Base-by-base conservation (phyloP, 495 filamentous ascomycete species). In the Trichocladium antarcticum region DNA sequence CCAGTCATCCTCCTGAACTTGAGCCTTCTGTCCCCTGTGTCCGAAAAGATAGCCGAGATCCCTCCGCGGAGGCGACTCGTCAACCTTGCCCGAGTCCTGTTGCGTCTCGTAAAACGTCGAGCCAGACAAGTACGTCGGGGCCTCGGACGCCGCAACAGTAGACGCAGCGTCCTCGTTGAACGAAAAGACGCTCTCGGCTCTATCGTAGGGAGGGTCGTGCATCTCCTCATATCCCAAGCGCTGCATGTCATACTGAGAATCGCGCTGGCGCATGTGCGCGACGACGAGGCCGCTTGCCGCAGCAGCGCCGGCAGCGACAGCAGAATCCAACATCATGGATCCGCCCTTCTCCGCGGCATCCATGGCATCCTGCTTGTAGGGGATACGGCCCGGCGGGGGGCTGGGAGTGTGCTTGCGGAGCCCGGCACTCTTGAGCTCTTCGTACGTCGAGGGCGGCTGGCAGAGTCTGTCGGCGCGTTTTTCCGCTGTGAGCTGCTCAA, bases 21-120 rank as follows among this genome's bases (percentile, higher is more conserved):
- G 45, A 28, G 36, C 37, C 6, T 24, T 42, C 4, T 47, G 50
- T 7, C 9, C 34, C 16, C 24, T 45, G 44, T 31, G 55, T 22
- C 45, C 49, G n/a, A 49, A n/a, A 28, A 52, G 48, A 49, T 39
- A 48, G 11, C 44, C 35, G 43, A 55, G 49, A 6, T 12, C 53
- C 10, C 31, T 28, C 27, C 10, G 41, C 5, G 48, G 52, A 27
- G 49, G 45, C 12, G 53, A 40, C 6, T 45, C 48, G 15, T 56
- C 44, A 1, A 15, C 11, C 16, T 62, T 54, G 3, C 35, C 47
- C 20, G 63, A 51, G 34, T 60, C 48, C 1, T 24, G 55, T 17
- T 69, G 60, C 15, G 62, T 57, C 17, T 66, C 64, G 39, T 61
- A 55, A 44, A 51, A 54, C 3, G 53, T 58, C 5, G 56, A 59